Evolutionary conservation across 768 basidiomycete species (phyloP).

Genomic region (Hebeloma cylindrosporum): DNA sequence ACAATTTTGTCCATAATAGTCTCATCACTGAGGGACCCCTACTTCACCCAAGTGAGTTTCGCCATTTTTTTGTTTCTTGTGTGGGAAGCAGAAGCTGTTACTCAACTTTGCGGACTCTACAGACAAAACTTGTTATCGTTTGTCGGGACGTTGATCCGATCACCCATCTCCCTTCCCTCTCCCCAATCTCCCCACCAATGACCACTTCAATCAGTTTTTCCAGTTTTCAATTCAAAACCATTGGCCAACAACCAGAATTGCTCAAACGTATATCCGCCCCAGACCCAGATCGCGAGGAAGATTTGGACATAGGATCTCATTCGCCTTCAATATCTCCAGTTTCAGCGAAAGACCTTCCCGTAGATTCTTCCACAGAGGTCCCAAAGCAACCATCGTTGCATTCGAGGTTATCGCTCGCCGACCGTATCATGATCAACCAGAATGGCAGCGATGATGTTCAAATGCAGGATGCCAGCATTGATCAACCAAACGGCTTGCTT

Average conservation of each 20-base stretch:
- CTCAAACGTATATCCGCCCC: slow-evolving; percentile 49
- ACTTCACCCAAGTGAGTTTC: too few relatives aligned
- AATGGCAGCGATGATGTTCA: too few relatives aligned
- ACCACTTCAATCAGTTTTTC: slow-evolving; percentile 33
- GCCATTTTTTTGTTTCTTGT: too few relatives aligned
- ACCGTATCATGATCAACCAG: too few relatives aligned
- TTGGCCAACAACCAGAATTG: slow-evolving; percentile 54
- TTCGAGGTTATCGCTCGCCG: too few relatives aligned
- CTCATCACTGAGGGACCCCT: too few relatives aligned
- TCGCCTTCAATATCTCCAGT: background rate
- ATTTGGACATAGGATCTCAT: slow-evolving; percentile 5
- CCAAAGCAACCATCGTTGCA: slow-evolving; percentile 11
- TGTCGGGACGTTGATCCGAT: too few relatives aligned
- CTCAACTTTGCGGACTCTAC: too few relatives aligned
- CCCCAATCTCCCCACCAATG: slow-evolving; percentile 1
- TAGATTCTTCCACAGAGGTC: background rate
- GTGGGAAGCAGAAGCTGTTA: too few relatives aligned
- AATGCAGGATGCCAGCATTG: background rate
- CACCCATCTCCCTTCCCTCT: background rate
- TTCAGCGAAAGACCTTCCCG: background rate
- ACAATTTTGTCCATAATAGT: too few relatives aligned
- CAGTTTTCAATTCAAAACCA: slow-evolving; percentile 49
- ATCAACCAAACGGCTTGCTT: too few relatives aligned
- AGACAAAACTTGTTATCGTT: background rate
- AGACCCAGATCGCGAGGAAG: slow-evolving; percentile 20